Base-by-base conservation (phyloP, 163 green algal species). In the Scenedesmus sp. region DNA sequence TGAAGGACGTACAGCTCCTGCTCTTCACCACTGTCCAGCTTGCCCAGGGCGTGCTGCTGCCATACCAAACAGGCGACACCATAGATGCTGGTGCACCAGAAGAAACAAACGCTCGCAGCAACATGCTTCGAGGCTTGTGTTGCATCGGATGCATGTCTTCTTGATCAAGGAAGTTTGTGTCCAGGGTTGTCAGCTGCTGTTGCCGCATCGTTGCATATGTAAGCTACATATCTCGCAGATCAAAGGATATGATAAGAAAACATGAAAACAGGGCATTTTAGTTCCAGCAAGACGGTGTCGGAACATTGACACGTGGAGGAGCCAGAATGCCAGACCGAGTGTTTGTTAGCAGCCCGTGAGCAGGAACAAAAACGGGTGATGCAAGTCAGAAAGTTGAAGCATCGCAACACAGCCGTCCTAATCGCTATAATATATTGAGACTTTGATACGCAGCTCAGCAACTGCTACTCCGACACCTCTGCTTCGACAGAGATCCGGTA, bases 1-100 rank as follows among this genome's bases (percentile, higher is more conserved):
- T 67, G 74, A 57, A 91, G 87, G 76, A 91, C 12, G 26, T 87
- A 20, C 76, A 91, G 76, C 76, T 91, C 76, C 23, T 79, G 10
- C 76, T 91, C 4, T 91, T 81, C 26, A 52, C n/a, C 23, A 46
- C 55, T 54, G 26, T 86, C 12, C 73, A 73, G 60, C 60, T 70
- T 2, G 26, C 54, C 46, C 54, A 70, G 57, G 67, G 60, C 84
- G 16, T 79, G 70, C 23, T 79, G 70, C 70, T 79, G 23, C 70
- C 70, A 79, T 52, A 79, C 13, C 2, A 79, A 13, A 52, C 70
- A 4, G 52, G 70, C 70, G 5, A 52, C 23, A 79, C 23, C 23
- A 23, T 23, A 52, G 20, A 79, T 7, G 70, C 70, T 52, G 6
- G 0, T 46, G 23, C 70, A 2, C 16, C 18, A 23, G 70, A 79